Evolutionary conservation across 208 protist genomes (phyloP).

Genomic region (Paratrypanosoma confusum): DNA sequence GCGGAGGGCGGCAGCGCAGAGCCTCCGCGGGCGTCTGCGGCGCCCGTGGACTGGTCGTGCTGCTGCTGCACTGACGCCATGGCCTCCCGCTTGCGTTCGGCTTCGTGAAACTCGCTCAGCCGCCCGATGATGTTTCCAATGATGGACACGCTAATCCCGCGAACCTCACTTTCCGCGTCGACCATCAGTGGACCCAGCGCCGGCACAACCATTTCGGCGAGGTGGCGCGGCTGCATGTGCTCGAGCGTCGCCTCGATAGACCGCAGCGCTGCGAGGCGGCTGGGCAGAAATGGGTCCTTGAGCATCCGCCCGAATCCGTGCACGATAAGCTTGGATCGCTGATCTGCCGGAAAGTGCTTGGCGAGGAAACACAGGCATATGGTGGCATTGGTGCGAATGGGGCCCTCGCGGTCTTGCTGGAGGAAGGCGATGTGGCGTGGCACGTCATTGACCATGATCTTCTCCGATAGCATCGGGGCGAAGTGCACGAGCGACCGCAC

Average conservation of each 20-base stretch:
- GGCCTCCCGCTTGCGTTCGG: background rate
- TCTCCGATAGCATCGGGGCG: slow-evolving; percentile 30
- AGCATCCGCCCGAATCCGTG: slow-evolving; percentile 64
- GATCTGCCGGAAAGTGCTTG: slow-evolving; percentile 23
- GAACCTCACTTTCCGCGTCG: slow-evolving; percentile 44
- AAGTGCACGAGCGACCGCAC: slow-evolving; percentile 63
- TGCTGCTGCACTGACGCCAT: no score
- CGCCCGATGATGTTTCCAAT: slow-evolving; percentile 11
- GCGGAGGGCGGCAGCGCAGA: no score
- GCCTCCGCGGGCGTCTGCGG: no score
- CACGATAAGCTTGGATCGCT: slow-evolving; percentile 39
- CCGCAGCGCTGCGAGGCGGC: slow-evolving; percentile 44
- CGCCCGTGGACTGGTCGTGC: no score
- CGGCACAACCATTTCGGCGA: slow-evolving; percentile 50
- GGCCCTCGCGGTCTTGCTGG: slow-evolving; percentile 61
- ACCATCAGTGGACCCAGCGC: slow-evolving; percentile 37
- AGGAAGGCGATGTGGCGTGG: slow-evolving; percentile 33
- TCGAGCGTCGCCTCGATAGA: slow-evolving; percentile 30
- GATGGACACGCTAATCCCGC: slow-evolving; percentile 27
- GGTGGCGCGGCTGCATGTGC: slow-evolving; percentile 22
- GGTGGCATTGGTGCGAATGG: slow-evolving; percentile 81
- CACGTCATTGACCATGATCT: slow-evolving; percentile 42
- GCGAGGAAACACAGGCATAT: slow-evolving; percentile 66
- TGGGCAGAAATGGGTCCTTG: slow-evolving; percentile 69
- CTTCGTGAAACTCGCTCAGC: slow-evolving; percentile 5